Evolutionary conservation across 345 rosid species (phyloP).

Genomic region (Xanthoceras sorbifolium): DNA sequence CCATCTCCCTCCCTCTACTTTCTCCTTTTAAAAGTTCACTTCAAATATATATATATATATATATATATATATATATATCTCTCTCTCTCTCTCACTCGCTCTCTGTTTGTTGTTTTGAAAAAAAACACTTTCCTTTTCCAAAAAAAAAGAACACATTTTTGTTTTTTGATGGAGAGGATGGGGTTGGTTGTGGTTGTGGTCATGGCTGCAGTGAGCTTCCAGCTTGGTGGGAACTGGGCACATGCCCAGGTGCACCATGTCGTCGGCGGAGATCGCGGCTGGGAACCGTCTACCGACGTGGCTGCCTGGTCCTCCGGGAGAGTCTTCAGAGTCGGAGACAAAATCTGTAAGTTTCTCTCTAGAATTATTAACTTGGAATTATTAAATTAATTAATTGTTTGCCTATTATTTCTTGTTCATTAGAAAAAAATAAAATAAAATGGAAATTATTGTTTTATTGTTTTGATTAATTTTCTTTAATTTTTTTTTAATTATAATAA

Average conservation of each 20-base stretch:
- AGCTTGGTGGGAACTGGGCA: slow-evolving; percentile 25
- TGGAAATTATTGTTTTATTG: too few relatives aligned
- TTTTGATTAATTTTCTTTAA: too few relatives aligned
- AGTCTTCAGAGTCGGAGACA: slow-evolving; percentile 60
- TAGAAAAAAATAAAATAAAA: too few relatives aligned
- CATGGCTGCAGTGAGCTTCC: slow-evolving; percentile 15
- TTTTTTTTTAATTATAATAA: too few relatives aligned
- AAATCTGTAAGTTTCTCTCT: slow-evolving; percentile 51
- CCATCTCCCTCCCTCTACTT: background rate
- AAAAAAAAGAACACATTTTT: too few relatives aligned
- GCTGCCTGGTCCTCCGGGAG: slow-evolving; percentile 53
- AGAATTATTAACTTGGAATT: too few relatives aligned
- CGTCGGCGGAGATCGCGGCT: slow-evolving; percentile 71
- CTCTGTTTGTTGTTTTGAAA: background rate
- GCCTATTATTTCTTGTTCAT: too few relatives aligned
- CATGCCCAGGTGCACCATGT: slow-evolving; percentile 59
- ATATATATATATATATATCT: too few relatives aligned
- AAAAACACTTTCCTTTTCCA: too few relatives aligned
- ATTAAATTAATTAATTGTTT: too few relatives aligned
- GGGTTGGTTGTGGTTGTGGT: slow-evolving; percentile 1
- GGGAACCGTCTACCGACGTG: slow-evolving; percentile 48
- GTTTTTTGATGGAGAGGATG: slow-evolving; percentile 2
- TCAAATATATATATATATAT: too few relatives aligned
- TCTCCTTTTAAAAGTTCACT: background rate
- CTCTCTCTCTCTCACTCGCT: background rate